Base-by-base conservation (phyloP, 257 asterid genomes). In the Hygrophila difformis region DNA sequence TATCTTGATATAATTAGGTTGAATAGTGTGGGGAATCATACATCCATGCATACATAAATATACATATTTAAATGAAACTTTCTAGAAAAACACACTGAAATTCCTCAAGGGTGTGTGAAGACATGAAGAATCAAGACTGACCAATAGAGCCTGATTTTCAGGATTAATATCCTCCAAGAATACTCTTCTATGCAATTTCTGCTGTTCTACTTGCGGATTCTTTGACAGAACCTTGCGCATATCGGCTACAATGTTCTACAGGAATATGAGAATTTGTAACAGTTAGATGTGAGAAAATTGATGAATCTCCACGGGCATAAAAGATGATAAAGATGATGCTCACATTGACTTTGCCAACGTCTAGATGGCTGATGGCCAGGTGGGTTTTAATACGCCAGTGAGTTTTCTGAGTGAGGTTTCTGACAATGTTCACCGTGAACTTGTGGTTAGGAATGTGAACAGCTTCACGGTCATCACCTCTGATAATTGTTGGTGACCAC, bases 381-480 rank as follows among this genome's bases (percentile, higher is more conserved):
- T 87, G 93, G 45, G 94, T 87, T 66, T 87, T 82, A 47, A 87
- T 69, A 28, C 94, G 94, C 96, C 96, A 87, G 61, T 87, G 96
- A 58, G 89, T 77, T 70, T 82, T 87, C 62, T 87, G 96, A 52
- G 75, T 79, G 59, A 87, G 84, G 60, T 87, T 87, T 60, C 96
- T 67, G 44, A 87, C 87, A 61, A 87, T 68, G 64, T 82, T 87
- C 68, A 82, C 72, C 9, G 93, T 87, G 47, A 87, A 87, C 73
- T 87, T 79, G 72, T 87, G 94, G 74, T 87, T 87, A 43, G 96
- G 96, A 59, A 87, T 77, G 76, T 87, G 87, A 58, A 87, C 75
- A 43, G 96, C 96, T 74, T 87, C 96, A 47, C 96, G 94, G 62
- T 87, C 87, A 47, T 87, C 96, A n/a, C 84, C 94, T 75, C 96